Base-by-base conservation (phyloP, 768 basidiomycete genomes). In the Calocybe cyanea region DNA sequence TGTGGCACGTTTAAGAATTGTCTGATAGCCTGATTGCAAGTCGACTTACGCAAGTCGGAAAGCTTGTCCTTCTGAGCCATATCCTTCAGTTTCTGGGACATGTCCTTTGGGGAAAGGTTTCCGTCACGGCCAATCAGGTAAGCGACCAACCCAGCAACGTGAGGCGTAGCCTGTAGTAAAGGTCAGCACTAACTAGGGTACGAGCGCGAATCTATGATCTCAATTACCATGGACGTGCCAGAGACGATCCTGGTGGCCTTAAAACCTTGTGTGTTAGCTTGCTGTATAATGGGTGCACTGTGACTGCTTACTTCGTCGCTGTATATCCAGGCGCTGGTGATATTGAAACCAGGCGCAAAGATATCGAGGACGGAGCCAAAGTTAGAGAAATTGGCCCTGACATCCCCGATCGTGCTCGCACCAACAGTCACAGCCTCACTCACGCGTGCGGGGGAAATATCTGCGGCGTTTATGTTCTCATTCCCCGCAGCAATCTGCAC, bases 311-410 rank as follows among this genome's bases (percentile, higher is more conserved):
- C 50, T 25, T 51, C 53, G 43, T n/a, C 49, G 47, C 50, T 54
- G 34, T 40, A 50, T 23, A 53, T 63, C 53, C 58, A 58, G 20
- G 51, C n/a, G 23, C 51, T 52, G n/a, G 58, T 58, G 38, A 68
- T 48, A 32, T 56, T 51, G 10, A 45, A 28, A 18, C 68, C 68
- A 9, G 67, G 66, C 3, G 66, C 68, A 38, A 64, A 67, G 44
- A 69, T 43, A 38, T 65, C 62, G 39, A 70, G 58, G 24, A 61
- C 56, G 2, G 57, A 28, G 9, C 68, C 68, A 23, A 46, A 67
- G 52, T 68, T 68, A 14, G 68, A 70, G 57, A 66, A 66, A 2
- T 52, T 58, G 14, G 64, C 61, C 4, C 60, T 51, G 2, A 48
- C 44, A 38, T 64, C 67, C 1, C 44, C 35, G 41, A 69, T 66